Evolutionary conservation across 2,329 filamentous ascomycete genomes (phyloP).

Genomic region (Pseudogymnoascus sp.): DNA sequence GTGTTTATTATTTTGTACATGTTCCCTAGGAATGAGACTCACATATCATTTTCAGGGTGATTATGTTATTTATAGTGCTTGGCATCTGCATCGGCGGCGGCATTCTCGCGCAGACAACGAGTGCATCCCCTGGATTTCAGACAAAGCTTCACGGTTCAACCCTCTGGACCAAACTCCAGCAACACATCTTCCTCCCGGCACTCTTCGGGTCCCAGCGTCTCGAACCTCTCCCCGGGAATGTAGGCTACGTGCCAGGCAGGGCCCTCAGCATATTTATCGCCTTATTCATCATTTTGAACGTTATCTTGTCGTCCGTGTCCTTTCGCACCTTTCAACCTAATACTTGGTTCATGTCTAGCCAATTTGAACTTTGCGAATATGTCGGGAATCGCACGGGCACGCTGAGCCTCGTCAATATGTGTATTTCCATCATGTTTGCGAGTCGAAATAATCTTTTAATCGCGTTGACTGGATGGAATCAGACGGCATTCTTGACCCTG

Average conservation of each 20-base stretch:
- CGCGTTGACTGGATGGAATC: slow-evolving; percentile 14
- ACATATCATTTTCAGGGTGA: slow-evolving; percentile 13
- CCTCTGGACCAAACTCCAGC: slow-evolving; percentile 11
- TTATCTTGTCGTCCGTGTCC: slow-evolving; percentile 14
- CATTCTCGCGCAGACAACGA: slow-evolving; percentile 17
- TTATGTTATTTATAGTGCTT: slow-evolving; percentile 20
- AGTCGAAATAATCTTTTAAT: slow-evolving; percentile 20
- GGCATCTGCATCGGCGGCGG: slow-evolving; percentile 19
- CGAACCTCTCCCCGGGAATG: slow-evolving; percentile 11
- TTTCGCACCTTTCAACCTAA: slow-evolving; percentile 12
- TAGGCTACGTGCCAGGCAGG: slow-evolving; percentile 19
- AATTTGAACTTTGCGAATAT: slow-evolving; percentile 13
- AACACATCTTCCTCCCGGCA: slow-evolving; percentile 5
- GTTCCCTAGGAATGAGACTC: background rate
- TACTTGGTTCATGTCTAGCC: slow-evolving; percentile 10
- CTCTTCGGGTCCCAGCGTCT: background rate
- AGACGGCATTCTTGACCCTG: background rate
- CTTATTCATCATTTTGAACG: slow-evolving; percentile 14
- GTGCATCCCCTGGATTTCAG: slow-evolving; percentile 13
- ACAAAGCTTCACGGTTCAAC: slow-evolving; percentile 12
- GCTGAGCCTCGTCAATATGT: slow-evolving; percentile 16
- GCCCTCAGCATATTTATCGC: slow-evolving; percentile 15
- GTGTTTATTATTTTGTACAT: background rate
- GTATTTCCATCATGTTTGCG: slow-evolving; percentile 19
- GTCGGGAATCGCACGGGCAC: slow-evolving; percentile 18